Conservation (phyloP, 2,329 filamentous ascomycete genomes). For the Fusarium falciforme region DNA sequence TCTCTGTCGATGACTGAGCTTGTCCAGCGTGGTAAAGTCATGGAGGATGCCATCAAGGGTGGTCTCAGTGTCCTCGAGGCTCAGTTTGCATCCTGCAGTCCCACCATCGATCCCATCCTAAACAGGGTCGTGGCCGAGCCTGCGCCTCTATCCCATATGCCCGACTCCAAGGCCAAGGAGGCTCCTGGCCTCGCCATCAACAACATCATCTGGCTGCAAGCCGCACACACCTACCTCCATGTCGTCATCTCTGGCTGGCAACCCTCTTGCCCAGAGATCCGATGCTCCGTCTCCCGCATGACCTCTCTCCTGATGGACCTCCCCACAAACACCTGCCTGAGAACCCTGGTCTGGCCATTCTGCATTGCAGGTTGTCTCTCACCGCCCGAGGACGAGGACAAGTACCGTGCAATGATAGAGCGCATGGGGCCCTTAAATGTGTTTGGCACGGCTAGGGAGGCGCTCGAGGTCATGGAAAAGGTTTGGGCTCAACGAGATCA, state of each 20-base stretch:
- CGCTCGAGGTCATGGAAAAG: constrained; percentile 58
- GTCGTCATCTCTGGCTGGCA: constrained; percentile 65
- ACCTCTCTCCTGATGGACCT: constrained; percentile 50
- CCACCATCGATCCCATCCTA: constrained; percentile 12
- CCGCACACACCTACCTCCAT: constrained; percentile 59
- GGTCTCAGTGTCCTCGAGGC: constrained; percentile 47
- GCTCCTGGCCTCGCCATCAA: constrained; percentile 42
- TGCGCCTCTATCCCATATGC: constrained; percentile 34
- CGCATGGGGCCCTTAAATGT: constrained; percentile 56
- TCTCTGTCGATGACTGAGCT: constrained; percentile 60
- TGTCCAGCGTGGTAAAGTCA: constrained; percentile 55
- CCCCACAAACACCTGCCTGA: constrained; percentile 46
- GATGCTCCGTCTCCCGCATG: constrained; percentile 47
- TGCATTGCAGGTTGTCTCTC: constrained; percentile 57
- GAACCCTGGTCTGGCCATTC: constrained; percentile 55
- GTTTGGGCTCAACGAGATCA: constrained; percentile 56
- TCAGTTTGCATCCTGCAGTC: constrained; percentile 7
- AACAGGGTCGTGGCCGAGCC: constrained; percentile 40
- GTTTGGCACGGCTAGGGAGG: constrained; percentile 59
- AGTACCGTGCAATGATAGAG: constrained; percentile 55
- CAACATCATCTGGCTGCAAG: constrained; percentile 61
- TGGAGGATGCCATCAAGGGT: constrained; percentile 52
- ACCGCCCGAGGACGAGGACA: constrained; percentile 52
- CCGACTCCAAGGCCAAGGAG: constrained; percentile 28
- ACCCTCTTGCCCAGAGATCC: constrained; percentile 57